A percentile compares a stretch with the other conserved stretches of the same genome.
Conservation (phyloP, 1,139 yeast genomes). For the Saccharomyces pastorianus region DNA sequence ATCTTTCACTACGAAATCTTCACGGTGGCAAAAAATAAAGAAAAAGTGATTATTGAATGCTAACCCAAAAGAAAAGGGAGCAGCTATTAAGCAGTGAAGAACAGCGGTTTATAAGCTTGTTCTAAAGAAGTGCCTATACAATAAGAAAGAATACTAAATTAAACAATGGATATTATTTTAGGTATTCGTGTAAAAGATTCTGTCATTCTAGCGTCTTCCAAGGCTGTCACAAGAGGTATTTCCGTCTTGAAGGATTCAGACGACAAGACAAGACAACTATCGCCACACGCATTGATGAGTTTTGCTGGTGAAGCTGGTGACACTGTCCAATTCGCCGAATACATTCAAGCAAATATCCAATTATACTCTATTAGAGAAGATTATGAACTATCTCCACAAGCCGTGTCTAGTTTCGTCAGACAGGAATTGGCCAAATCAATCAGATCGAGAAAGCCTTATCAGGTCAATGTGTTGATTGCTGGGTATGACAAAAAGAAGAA, state of each 20-base stretch:
- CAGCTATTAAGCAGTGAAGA: neutral
- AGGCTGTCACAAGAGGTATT: constrained; percentile 90
- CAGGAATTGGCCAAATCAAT: constrained; percentile 78
- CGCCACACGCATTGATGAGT: constrained; percentile 74
- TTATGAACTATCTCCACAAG: constrained; percentile 69
- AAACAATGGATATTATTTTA: constrained; percentile 67
- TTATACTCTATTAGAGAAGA: constrained; percentile 82
- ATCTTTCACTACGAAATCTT: neutral
- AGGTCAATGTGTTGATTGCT: constrained; percentile 80
- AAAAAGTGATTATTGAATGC: neutral
- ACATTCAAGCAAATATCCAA: constrained; percentile 85
- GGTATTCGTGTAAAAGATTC: constrained; percentile 78
- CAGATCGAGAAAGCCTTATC: constrained; percentile 90
- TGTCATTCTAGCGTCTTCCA: constrained; percentile 84
- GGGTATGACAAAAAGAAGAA: constrained; percentile 65
- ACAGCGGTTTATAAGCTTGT: neutral
- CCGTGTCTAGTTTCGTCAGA: constrained; percentile 84
- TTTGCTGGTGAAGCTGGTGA: constrained; percentile 96
- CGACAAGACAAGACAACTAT: constrained; percentile 76
- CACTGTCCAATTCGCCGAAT: constrained; percentile 94
- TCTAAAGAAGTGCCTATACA: neutral
- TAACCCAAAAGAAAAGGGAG: neutral
- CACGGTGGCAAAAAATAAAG: constrained; percentile 4
- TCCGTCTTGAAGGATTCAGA: constrained; percentile 79
- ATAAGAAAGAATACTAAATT: neutral